Percentiles rank a stretch among this genome's conserved stretches.
phyloP scores from a whole-genome alignment of 176 grass and related monocot genomes.

The Oryza nivara region DNA sequence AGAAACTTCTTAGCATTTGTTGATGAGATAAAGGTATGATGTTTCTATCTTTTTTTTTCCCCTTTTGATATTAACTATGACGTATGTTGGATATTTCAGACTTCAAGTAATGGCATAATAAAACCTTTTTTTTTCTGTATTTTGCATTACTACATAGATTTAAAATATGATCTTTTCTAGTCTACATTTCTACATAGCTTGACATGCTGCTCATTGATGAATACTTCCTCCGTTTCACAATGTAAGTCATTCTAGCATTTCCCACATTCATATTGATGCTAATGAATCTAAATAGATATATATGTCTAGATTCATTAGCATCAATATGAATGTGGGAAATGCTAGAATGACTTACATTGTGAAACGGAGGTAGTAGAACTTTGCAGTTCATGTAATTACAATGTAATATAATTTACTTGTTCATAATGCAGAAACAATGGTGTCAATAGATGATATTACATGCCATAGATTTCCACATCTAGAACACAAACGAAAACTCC shows the following conservation, averaged over 20 bases:
- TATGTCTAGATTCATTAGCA: no score
- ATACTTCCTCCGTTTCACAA: no score
- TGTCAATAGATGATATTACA: not conserved
- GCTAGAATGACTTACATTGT: no score
- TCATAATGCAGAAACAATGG: not conserved
- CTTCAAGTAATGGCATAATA: not conserved
- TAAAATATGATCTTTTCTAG: not conserved
- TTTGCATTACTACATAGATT: not conserved
- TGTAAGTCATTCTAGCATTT: no score
- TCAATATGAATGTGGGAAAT: no score
- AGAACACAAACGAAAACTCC: conserved; percentile 29
- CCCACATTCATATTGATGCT: no score
- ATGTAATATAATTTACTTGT: conserved; percentile 7
- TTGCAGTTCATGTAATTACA: conserved; percentile 2
- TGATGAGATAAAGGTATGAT: conserved; percentile 19
- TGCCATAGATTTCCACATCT: conserved; percentile 20
- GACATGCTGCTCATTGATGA: not conserved
- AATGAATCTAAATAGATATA: no score
- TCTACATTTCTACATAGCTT: not conserved
- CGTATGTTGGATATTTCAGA: not conserved
- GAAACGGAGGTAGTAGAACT: not conserved
- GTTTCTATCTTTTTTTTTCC: not conserved
- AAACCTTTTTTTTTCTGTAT: not conserved
- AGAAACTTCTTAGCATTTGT: not conserved
- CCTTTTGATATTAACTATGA: not conserved